Percentiles rank a stretch among this genome's conserved stretches.
These are phyloP conservation scores for Miscanthus lutarioriparius DNA, from an alignment of 176 grass and related monocot genomes.

Conservation along the genomic window DNA sequence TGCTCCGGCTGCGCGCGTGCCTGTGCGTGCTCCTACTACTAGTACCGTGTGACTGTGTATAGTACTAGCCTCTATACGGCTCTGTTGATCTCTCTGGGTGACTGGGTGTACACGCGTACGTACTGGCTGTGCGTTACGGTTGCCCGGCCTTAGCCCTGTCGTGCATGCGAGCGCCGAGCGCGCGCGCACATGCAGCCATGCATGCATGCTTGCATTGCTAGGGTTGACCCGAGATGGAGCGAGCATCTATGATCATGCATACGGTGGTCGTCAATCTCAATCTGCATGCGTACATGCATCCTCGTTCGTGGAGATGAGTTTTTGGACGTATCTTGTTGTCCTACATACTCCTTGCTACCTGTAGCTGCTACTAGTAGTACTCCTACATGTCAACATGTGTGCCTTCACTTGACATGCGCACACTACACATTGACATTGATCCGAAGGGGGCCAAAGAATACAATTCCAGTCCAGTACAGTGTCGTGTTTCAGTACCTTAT, in stretches of 20 bases:
- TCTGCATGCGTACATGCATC: neutral
- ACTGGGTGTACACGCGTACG: constrained; percentile 5
- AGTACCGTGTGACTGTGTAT: no score
- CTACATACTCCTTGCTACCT: neutral
- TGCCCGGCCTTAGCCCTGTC: neutral
- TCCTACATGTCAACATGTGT: neutral
- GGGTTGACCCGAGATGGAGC: neutral
- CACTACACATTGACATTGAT: no score
- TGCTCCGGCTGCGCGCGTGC: neutral
- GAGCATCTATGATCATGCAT: no score
- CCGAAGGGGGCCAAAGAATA: no score
- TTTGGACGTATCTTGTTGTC: constrained; percentile 29
- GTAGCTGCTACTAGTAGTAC: neutral
- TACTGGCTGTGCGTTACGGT: neutral
- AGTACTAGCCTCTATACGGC: neutral
- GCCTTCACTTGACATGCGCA: neutral
- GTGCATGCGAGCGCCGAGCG: neutral
- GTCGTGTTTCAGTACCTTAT: no score
- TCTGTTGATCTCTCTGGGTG: neutral
- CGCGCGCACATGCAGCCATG: neutral
- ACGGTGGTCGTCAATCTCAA: neutral
- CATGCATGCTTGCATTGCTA: neutral
- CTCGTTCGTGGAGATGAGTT: neutral
- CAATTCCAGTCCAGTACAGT: no score
- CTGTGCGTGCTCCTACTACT: neutral